A percentile compares a stretch with the other conserved stretches of the same genome.
Conservation (phyloP, 1,139 yeast species). For the Geotrichum restrictum region DNA sequence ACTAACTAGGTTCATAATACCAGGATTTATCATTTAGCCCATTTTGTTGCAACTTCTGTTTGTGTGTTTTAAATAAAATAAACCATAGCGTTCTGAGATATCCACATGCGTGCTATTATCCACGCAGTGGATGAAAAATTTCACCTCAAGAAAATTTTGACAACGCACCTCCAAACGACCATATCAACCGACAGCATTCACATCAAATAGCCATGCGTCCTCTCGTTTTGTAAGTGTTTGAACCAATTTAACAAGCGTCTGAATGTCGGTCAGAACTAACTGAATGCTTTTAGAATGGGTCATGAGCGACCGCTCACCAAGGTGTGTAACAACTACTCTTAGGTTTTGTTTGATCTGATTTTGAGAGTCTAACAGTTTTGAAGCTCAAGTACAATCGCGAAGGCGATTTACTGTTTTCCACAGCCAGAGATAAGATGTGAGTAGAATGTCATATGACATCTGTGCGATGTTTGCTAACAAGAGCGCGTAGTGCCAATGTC, state of each 20-base stretch:
- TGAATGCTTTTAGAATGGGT: slow-evolving; percentile 27
- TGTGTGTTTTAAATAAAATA: background rate
- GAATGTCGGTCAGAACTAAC: slow-evolving; percentile 14
- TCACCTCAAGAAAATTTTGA: slow-evolving; percentile 17
- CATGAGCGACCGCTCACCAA: slow-evolving; percentile 39
- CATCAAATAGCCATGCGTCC: slow-evolving; percentile 44
- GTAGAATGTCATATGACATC: slow-evolving; percentile 14
- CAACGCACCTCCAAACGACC: slow-evolving; percentile 13
- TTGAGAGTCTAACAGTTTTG: slow-evolving; percentile 48
- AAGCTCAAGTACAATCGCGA: slow-evolving; percentile 92
- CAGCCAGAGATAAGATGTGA: slow-evolving; percentile 75
- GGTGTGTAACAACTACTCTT: slow-evolving; percentile 53
- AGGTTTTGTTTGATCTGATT: slow-evolving; percentile 49
- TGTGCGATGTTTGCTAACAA: background rate
- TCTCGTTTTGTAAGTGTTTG: slow-evolving; percentile 21
- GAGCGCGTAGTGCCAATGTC: slow-evolving; percentile 44
- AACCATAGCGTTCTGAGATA: slow-evolving; percentile 5
- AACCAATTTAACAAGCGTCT: background rate
- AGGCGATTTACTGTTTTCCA: slow-evolving; percentile 90
- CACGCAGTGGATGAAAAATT: slow-evolving; percentile 17
- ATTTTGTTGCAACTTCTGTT: background rate
- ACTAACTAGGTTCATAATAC: background rate
- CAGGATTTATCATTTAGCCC: too few species aligned
- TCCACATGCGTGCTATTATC: background rate
- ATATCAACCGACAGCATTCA: background rate